These are phyloP conservation scores for Diaporthe velutina DNA, from an alignment of 2,329 filamentous ascomycete genomes.

Conservation along the genomic window DNA sequence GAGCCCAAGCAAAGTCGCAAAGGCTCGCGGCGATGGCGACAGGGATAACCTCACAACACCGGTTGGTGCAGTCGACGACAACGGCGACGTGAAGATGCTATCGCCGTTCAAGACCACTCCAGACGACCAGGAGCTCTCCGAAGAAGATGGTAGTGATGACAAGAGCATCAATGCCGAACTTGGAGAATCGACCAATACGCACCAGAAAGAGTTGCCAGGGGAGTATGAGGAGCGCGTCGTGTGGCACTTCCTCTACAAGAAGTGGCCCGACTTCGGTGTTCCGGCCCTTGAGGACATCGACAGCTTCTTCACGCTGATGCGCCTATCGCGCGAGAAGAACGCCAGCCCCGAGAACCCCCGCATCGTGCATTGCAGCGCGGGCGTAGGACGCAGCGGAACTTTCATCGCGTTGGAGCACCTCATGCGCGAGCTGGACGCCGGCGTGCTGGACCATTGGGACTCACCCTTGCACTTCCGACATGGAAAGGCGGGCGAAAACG, in stretches of 20 bases:
- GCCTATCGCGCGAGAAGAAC: slow-evolving; percentile 72
- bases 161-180: slow-evolving; percentile 25
- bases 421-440: slow-evolving; percentile 82
- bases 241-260: slow-evolving; percentile 87
- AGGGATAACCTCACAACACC: not conserved
- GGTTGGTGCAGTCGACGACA: slow-evolving; percentile 29
- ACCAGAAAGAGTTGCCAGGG: slow-evolving; percentile 43
- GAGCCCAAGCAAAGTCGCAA: slow-evolving; percentile 41
- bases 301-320: slow-evolving; percentile 78
- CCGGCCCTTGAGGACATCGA: slow-evolving; percentile 77
- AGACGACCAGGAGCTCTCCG: not conserved
- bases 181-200: not conserved
- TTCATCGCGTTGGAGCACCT: slow-evolving; percentile 98
- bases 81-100: slow-evolving; percentile 40
- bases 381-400: slow-evolving; percentile 92
- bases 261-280: slow-evolving; percentile 92
- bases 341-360: slow-evolving; percentile 75
- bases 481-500: not conserved
- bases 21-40: not conserved
- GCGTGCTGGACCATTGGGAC: slow-evolving; percentile 69
- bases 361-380: slow-evolving; percentile 89
- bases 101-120: slow-evolving; percentile 33
- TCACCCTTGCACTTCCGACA: slow-evolving; percentile 35
- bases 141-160: slow-evolving; percentile 7
- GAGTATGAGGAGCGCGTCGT: slow-evolving; percentile 71